Conservation (phyloP, 345 rosid genomes). For the Stellera chamaejasme region DNA sequence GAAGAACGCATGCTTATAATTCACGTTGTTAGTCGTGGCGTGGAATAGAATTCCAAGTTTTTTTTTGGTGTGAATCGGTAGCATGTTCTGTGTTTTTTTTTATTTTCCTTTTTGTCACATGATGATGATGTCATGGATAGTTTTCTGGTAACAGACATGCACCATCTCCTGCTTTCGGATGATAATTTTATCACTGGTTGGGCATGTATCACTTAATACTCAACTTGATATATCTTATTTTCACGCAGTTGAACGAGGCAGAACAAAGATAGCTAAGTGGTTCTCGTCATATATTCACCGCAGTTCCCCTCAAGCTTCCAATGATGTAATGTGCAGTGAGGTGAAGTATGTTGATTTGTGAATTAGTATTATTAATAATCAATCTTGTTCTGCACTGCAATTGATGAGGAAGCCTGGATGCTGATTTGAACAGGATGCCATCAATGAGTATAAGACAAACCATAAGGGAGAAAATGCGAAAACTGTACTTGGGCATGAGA, state of each 20-base stretch:
- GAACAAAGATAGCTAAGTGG: slow-evolving; percentile 54
- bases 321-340: slow-evolving; percentile 30
- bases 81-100: not conserved
- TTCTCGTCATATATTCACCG: slow-evolving; percentile 46
- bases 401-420: slow-evolving; percentile 5
- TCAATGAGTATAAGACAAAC: slow-evolving; percentile 21
- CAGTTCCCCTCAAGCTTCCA: slow-evolving; percentile 21
- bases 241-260: slow-evolving; percentile 32
- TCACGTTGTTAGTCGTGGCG: too few species aligned
- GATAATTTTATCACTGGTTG: too few species aligned
- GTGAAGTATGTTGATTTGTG: slow-evolving; percentile 19
- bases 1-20: too few species aligned
- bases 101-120: not conserved
- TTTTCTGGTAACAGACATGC: too few species aligned
- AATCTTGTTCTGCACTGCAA: slow-evolving; percentile 3
- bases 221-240: slow-evolving; percentile 11
- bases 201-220: too few species aligned
- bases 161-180: too few species aligned
- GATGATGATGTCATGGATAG: too few species aligned
- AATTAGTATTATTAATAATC: slow-evolving; percentile 1
- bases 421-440: slow-evolving; percentile 30
- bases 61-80: too few species aligned
- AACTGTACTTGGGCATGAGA: slow-evolving; percentile 17
- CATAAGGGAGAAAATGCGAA: slow-evolving; percentile 23
- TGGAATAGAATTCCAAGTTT: too few species aligned